These are phyloP conservation scores for Astrocystis sublimbata DNA, from an alignment of 495 filamentous ascomycete genomes.

Conservation along the genomic window DNA sequence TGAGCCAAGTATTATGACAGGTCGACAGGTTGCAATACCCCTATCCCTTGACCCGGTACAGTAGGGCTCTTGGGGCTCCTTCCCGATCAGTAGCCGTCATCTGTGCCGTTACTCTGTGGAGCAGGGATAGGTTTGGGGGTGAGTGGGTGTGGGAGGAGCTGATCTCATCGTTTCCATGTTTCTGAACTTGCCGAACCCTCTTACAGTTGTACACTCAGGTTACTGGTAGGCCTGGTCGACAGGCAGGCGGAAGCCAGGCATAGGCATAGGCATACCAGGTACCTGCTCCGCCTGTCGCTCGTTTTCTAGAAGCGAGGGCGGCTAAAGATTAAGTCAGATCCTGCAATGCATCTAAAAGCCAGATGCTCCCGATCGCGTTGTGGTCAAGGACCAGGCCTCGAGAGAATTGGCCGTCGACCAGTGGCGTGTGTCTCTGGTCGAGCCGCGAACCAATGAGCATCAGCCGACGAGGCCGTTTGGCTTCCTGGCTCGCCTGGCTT, in stretches of 20 bases:
- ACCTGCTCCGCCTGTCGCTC: slow-evolving; percentile 3
- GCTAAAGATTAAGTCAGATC: slow-evolving; percentile 32
- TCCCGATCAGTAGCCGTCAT: slow-evolving; percentile 7
- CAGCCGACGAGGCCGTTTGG: slow-evolving; percentile 11
- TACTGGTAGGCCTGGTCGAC: too few relatives aligned
- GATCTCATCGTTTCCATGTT: background rate
- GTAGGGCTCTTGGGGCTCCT: too few relatives aligned
- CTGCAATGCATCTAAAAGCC: slow-evolving; percentile 38
- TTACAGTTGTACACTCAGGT: too few relatives aligned
- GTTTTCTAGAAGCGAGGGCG: slow-evolving; percentile 14
- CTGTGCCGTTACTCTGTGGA: background rate
- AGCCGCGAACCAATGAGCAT: slow-evolving; percentile 29
- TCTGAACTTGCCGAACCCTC: slow-evolving; percentile 16
- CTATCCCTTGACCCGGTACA: slow-evolving; percentile 15
- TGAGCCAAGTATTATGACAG: slow-evolving; percentile 31
- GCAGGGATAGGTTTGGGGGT: background rate
- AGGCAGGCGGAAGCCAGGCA: too few relatives aligned
- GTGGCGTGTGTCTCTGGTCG: background rate
- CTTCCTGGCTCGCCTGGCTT: too few relatives aligned
- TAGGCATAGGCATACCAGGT: too few relatives aligned
- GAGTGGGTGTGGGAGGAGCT: background rate
- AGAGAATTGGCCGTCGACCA: slow-evolving; percentile 19
- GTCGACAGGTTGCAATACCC: slow-evolving; percentile 31
- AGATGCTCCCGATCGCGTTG: slow-evolving; percentile 31
- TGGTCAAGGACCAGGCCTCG: slow-evolving; percentile 34